These are phyloP conservation scores for Morella rubra DNA, from an alignment of 306 rosid genomes.

Conservation along the genomic window DNA sequence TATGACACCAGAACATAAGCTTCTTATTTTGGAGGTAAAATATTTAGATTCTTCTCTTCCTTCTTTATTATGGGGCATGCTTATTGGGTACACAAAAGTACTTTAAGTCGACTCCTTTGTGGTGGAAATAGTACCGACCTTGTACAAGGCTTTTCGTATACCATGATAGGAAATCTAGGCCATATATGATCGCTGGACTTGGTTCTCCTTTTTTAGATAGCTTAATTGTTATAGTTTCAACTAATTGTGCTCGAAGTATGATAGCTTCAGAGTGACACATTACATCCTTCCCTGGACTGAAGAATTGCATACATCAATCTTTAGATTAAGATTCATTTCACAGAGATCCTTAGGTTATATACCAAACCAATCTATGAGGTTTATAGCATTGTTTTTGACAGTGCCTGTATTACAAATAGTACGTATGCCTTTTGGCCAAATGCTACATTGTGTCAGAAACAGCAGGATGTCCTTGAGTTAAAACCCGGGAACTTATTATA, in stretches of 20 bases:
- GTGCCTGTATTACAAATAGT: not conserved
- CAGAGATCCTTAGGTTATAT: too few relatives aligned
- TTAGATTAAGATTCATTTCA: too few relatives aligned
- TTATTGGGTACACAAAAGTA: not conserved
- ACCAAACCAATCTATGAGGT: not conserved
- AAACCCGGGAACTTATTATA: too few relatives aligned
- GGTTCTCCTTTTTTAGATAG: not conserved
- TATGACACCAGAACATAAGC: constrained; percentile 71
- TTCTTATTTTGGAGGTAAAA: constrained; percentile 65
- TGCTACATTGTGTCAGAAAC: not conserved
- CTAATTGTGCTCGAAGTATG: too few relatives aligned
- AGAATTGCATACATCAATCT: too few relatives aligned
- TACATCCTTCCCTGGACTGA: too few relatives aligned
- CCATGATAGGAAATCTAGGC: not conserved
- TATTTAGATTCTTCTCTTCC: constrained; percentile 4
- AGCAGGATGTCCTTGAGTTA: not conserved
- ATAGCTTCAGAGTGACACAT: too few relatives aligned
- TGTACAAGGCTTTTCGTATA: not conserved
- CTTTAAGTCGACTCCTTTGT: not conserved
- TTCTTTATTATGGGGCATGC: constrained; percentile 4
- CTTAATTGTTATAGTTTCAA: too few relatives aligned
- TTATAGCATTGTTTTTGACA: not conserved
- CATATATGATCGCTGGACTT: not conserved
- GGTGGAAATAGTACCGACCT: not conserved
- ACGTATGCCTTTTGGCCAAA: not conserved